phyloP scores from a whole-genome alignment of 2,329 filamentous ascomycete species.

The Tolypocladium capitatum region DNA sequence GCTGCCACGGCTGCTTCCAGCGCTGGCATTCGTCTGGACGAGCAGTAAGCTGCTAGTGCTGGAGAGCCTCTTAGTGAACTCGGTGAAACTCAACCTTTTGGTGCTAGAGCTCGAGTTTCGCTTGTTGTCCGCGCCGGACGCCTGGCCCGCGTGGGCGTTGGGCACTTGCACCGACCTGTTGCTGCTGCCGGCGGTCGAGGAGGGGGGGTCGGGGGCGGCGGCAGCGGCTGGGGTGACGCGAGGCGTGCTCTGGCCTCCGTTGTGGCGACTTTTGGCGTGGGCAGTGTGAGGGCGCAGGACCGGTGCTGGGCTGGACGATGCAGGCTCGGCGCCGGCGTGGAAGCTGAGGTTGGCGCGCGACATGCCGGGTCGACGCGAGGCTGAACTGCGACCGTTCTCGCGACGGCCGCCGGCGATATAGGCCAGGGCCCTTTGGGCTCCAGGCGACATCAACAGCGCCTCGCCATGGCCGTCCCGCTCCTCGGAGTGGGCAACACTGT shows the following conservation, averaged over 20 bases:
- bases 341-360: conserved; percentile 20
- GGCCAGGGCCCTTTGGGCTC: conserved; percentile 35
- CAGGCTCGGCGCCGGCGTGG: conserved; percentile 11
- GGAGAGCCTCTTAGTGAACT: conserved; percentile 47
- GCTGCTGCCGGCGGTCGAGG: conserved; percentile 3
- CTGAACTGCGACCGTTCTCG: conserved; percentile 6
- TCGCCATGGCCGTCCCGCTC: conserved; percentile 13
- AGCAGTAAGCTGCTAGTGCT: conserved; percentile 48
- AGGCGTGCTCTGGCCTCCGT: conserved; percentile 31
- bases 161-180: conserved; percentile 14
- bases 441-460: conserved; percentile 26
- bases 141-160: conserved; percentile 7
- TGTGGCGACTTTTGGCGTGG: conserved; percentile 34
- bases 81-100: conserved; percentile 47
- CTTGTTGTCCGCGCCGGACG: conserved; percentile 30
- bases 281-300: conserved; percentile 39
- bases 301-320: conserved; percentile 7
- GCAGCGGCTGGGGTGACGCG: conserved; percentile 22
- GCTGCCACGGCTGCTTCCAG: conserved; percentile 33
- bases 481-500: conserved; percentile 24
- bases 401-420: conserved; percentile 31
- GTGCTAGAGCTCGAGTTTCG: conserved; percentile 39
- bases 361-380: conserved; percentile 20
- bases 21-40: conserved; percentile 41
- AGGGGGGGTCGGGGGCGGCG: conserved; percentile 10